A percentile compares a stretch with the other conserved stretches of the same genome.
These are phyloP conservation scores for Populus hybrid DNA, from an alignment of 441 rosid genomes.

Conservation along the genomic window DNA sequence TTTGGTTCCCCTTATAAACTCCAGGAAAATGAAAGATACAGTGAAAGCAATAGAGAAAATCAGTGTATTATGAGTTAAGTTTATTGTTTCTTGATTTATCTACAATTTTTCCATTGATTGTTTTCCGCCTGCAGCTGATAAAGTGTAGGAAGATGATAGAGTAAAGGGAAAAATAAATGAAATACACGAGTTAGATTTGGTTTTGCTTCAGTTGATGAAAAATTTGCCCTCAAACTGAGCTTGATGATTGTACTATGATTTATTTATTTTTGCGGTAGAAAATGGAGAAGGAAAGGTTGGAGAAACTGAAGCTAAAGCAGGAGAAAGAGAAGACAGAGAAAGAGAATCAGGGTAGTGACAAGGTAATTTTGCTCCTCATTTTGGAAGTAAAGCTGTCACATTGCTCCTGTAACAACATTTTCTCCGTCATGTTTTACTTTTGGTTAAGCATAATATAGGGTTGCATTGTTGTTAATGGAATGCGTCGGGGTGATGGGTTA, in stretches of 20 bases:
- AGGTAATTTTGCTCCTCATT: constrained; percentile 34
- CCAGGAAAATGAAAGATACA: not conserved
- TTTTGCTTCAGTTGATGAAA: not conserved
- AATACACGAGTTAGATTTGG: not conserved
- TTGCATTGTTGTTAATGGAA: not conserved
- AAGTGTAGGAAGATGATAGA: not conserved
- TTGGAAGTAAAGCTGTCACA: not conserved
- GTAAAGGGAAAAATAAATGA: not conserved
- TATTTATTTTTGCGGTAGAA: constrained; percentile 36
- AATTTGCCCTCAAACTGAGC: not conserved
- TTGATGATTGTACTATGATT: not conserved
- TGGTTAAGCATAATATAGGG: not conserved
- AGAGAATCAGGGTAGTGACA: constrained; percentile 47
- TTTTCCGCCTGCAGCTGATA: not conserved
- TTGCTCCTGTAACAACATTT: not conserved
- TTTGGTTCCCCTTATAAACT: not conserved
- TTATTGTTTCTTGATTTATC: not conserved
- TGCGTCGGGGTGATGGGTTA: not conserved
- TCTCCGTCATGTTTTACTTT: not conserved
- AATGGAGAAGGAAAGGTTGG: constrained; percentile 78
- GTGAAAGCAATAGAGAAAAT: not conserved
- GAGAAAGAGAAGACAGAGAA: constrained; percentile 52
- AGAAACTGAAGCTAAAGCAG: constrained; percentile 53
- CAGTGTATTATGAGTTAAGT: not conserved
- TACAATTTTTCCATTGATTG: not conserved